Evolutionary conservation across 2,329 filamentous ascomycete species (phyloP).

Genomic region (Sarocladium brachiariae): DNA sequence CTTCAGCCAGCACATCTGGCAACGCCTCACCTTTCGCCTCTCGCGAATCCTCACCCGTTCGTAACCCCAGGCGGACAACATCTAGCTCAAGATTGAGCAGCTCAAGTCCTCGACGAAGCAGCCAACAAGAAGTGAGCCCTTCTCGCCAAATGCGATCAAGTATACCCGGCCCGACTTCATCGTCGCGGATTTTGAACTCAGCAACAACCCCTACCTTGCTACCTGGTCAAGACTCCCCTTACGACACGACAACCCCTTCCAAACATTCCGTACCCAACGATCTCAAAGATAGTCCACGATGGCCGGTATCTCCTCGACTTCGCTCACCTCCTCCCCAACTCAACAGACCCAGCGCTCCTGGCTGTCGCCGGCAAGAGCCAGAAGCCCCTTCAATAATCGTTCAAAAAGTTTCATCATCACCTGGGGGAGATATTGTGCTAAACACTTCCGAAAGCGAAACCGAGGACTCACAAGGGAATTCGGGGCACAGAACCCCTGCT

Average conservation of each 20-base stretch:
- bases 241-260: slow-evolving; percentile 57
- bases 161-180: slow-evolving; percentile 53
- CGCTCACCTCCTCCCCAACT: slow-evolving; percentile 65
- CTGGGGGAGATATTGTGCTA: slow-evolving; percentile 30
- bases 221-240: slow-evolving; percentile 52
- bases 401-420: slow-evolving; percentile 41
- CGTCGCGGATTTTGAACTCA: slow-evolving; percentile 62
- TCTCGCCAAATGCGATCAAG: slow-evolving; percentile 43
- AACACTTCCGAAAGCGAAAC: slow-evolving; percentile 43
- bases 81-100: slow-evolving; percentile 28
- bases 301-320: slow-evolving; percentile 71
- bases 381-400: slow-evolving; percentile 47
- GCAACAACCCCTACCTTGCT: slow-evolving; percentile 60
- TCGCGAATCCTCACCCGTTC: slow-evolving; percentile 42
- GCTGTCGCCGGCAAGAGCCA: slow-evolving; percentile 40
- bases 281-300: slow-evolving; percentile 54
- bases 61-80: slow-evolving; percentile 29
- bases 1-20: slow-evolving; percentile 29
- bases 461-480: slow-evolving; percentile 40
- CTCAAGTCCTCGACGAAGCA: slow-evolving; percentile 58
- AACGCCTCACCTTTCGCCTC: slow-evolving; percentile 31
- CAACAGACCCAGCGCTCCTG: slow-evolving; percentile 38
- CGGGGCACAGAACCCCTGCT: slow-evolving; percentile 53
- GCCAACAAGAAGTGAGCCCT: slow-evolving; percentile 57
- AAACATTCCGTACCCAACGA: slow-evolving; percentile 48